These are phyloP conservation scores for Rhinocladiella similis DNA, from an alignment of 2,329 filamentous ascomycete species.

Conservation along the genomic window DNA sequence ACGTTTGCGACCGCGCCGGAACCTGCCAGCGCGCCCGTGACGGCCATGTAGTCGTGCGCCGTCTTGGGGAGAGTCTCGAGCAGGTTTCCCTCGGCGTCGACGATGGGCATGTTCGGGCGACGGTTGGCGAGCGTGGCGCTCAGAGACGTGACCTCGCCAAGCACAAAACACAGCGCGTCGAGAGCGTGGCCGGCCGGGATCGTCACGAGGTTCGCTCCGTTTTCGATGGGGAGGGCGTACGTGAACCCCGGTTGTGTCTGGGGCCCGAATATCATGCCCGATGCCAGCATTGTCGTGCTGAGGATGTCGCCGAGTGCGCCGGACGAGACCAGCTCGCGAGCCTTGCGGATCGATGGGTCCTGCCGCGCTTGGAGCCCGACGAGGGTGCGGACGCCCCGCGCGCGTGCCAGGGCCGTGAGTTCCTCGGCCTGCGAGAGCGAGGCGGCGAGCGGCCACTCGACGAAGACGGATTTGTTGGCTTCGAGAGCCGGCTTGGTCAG, in stretches of 20 bases:
- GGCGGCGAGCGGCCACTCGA: slow-evolving; percentile 60
- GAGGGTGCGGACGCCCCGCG: slow-evolving; percentile 38
- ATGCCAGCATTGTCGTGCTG: slow-evolving; percentile 45
- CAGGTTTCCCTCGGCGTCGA: slow-evolving; percentile 7
- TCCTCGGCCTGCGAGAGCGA: slow-evolving; percentile 43
- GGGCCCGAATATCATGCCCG: slow-evolving; percentile 8
- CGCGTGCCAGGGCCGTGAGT: slow-evolving; percentile 38
- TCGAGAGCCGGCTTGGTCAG: slow-evolving; percentile 48
- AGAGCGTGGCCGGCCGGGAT: slow-evolving; percentile 22
- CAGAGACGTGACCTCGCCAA: slow-evolving; percentile 20
- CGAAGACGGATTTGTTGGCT: slow-evolving; percentile 54
- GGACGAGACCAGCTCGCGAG: slow-evolving; percentile 46
- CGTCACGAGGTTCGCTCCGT: slow-evolving; percentile 24
- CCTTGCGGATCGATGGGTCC: slow-evolving; percentile 44
- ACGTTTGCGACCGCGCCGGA: slow-evolving; percentile 15
- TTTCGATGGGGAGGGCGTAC: slow-evolving; percentile 16
- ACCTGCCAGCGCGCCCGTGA: slow-evolving; percentile 12
- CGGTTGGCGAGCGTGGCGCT: slow-evolving; percentile 21
- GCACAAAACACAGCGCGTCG: slow-evolving; percentile 23
- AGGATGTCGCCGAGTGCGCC: slow-evolving; percentile 55
- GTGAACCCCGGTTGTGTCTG: not conserved
- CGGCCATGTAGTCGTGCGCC: slow-evolving; percentile 18
- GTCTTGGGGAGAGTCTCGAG: slow-evolving; percentile 14
- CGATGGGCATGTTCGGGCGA: slow-evolving; percentile 7
- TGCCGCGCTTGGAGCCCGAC: slow-evolving; percentile 55